A percentile compares a stretch with the other conserved stretches of the same genome.
These are phyloP conservation scores for Prunus yedoensis DNA, from an alignment of 331 rosid genomes.

Conservation along the genomic window DNA sequence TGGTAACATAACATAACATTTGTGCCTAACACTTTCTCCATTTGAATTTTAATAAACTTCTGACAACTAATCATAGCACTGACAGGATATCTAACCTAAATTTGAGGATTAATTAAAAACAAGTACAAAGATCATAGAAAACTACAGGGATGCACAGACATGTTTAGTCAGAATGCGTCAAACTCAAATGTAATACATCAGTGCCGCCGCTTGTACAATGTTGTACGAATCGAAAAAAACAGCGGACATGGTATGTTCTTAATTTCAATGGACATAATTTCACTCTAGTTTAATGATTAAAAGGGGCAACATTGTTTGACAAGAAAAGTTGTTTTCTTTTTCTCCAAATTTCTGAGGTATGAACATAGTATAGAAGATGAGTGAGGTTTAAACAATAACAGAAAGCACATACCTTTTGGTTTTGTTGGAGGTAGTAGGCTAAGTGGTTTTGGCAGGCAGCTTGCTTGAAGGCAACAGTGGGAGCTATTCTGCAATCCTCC, in stretches of 20 bases:
- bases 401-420: slow-evolving; percentile 43
- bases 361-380: background rate
- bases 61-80: slow-evolving; percentile 4
- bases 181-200: background rate
- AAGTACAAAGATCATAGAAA: background rate
- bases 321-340: background rate
- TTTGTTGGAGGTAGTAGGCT: slow-evolving; percentile 29
- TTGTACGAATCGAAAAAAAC: background rate
- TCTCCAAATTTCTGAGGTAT: background rate
- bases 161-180: background rate
- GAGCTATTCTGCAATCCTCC: slow-evolving; percentile 99
- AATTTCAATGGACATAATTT: too few relatives aligned
- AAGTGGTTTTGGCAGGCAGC: slow-evolving; percentile 61
- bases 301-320: background rate
- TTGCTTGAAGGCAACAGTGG: slow-evolving; percentile 99
- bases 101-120: background rate
- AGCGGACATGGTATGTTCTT: background rate
- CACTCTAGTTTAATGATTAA: too few relatives aligned
- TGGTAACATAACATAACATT: background rate
- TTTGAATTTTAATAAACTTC: slow-evolving; percentile 6
- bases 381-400: slow-evolving; percentile 21
- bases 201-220: background rate
- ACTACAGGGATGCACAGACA: background rate
- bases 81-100: background rate
- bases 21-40: background rate